Evolutionary conservation across 768 basidiomycete genomes (phyloP), one percentile per base, ranked within the genome.

Genomic region (Lactarius tabidus): DNA sequence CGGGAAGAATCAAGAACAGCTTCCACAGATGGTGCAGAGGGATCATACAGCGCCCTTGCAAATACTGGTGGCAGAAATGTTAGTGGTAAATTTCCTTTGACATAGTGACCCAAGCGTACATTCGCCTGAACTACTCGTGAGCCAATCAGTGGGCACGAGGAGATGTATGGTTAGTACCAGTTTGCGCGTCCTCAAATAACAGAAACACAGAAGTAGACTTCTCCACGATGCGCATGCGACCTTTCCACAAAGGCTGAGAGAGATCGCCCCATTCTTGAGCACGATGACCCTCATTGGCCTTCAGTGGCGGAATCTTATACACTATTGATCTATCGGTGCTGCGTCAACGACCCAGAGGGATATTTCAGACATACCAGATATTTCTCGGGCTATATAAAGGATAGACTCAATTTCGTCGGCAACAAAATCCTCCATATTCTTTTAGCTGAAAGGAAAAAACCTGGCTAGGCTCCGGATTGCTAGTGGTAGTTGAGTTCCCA

Each of bases 1-100:
- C 95, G 86, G 14, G 94, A 95, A 1, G 93, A 95, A 74, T 98
- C 95, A 31, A 97, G 81, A 18, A 95, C 94, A n/a, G 92, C 90
- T 69, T 98, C 95, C n/a, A 98, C 91, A 33, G 84, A 87, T 6
- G 93, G 91, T 64, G 85, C 86, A 52, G 83, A 77, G 18, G 87
- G 81, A 71, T 91, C 88, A 72, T 97, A 98, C 52, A 84, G 84
- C 18, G 93, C 86, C 69, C 84, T 87, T 51, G 95, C 95, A 78
- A 98, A 98, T 62, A 91, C 92, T 91, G 63, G 54, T 6, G 35
- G 20, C 15, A 48, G 39, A 59, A 2, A 4, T 15, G 36, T 70
- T 54, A 72, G 58, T 18, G 48, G 23, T 29, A 2, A 56, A 18
- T 23, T 53, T 18, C 23, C 15, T 48, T 51, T 23, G 23, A 56